Evolutionary conservation across 352 stramenopile genomes (phyloP), one percentile per base, ranked within the genome.

Genomic region (Phytophthora capsici): DNA sequence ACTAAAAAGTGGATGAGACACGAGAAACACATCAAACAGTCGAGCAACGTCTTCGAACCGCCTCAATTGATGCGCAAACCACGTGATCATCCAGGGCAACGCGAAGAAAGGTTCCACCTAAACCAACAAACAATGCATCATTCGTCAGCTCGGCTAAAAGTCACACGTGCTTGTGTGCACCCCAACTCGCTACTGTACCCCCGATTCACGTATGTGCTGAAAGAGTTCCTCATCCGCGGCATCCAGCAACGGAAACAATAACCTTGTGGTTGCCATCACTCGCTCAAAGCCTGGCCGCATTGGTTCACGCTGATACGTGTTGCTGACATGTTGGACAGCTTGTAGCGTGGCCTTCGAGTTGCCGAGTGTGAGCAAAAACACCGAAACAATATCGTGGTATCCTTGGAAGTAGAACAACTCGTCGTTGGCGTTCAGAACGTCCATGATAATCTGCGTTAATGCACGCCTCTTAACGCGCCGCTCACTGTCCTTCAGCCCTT

Each of bases 51-150:
- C 73, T 3, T 78, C 57, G 8, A 97, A 94, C 25, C 92, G 89
- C 47, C 74, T 77, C 7, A 98, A 63, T 66, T 98, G 87, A 74
- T 98, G 95, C 12, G 88, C 78, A 69, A 98, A 98, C 94, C 95
- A 98, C 30, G 95, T 98, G 53, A 98, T 93, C 51, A 98, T 82
- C 95, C 95, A 98, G 36, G 85, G 86, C 2, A 98, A 62, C 14
- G 84, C 89, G 75, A 98, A 98, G 59, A 96, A 98, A 16, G 93
- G 93, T 71, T 98, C 94, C 63, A 98, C 94, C 78, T 89, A 75
- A 41, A 37, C 14, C 28, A 22, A 14, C 5, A 45, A 36, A 38
- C 34, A 66, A 41, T 20, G 67, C 13, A 46, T 0, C 82, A 34
- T 40, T 77, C 8, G 84, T 77, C 4, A 62, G 22, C 71, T 65